A percentile compares a stretch with the other conserved stretches of the same genome.
Conservation (phyloP, 495 filamentous ascomycete genomes). For the Annulohypoxylon moriforme region DNA sequence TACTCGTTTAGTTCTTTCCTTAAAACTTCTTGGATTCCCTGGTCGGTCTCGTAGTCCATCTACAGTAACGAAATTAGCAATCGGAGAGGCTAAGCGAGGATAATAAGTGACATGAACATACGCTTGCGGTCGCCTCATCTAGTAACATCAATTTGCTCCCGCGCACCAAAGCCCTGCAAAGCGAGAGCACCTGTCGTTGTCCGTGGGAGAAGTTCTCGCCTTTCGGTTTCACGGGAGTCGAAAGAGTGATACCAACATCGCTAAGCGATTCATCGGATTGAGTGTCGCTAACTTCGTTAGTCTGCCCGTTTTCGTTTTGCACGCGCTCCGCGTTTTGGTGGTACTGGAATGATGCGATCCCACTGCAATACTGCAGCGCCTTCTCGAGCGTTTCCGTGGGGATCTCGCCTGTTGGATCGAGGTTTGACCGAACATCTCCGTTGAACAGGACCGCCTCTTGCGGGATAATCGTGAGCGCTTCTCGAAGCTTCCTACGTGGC, state of each 20-base stretch:
- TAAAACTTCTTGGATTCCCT: conserved; percentile 61
- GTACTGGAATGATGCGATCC: conserved; percentile 59
- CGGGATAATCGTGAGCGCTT: conserved; percentile 65
- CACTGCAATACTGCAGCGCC: conserved; percentile 56
- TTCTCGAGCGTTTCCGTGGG: conserved; percentile 55
- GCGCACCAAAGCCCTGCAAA: conserved; percentile 66
- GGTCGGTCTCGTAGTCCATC: conserved; percentile 68
- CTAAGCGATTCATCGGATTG: conserved; percentile 32
- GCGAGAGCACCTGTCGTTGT: conserved; percentile 67
- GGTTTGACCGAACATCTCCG: conserved; percentile 61
- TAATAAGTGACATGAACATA: conserved; percentile 16
- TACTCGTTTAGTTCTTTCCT: conserved; percentile 53
- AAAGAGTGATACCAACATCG: conserved; percentile 50
- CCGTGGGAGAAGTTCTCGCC: conserved; percentile 69
- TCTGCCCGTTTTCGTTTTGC: conserved; percentile 40
- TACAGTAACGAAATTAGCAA: conserved; percentile 9
- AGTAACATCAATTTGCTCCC: conserved; percentile 66
- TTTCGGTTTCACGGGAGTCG: conserved; percentile 59
- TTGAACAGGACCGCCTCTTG: conserved; percentile 69
- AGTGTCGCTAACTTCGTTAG: conserved; percentile 39
- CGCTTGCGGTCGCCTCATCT: conserved; percentile 68
- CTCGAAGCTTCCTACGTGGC: conserved; percentile 61
- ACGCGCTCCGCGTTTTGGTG: conserved; percentile 44
- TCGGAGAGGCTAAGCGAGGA: not conserved
- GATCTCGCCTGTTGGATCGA: conserved; percentile 61